phyloP scores from a whole-genome alignment of 208 protist genomes.

The Leishmania arabica region DNA sequence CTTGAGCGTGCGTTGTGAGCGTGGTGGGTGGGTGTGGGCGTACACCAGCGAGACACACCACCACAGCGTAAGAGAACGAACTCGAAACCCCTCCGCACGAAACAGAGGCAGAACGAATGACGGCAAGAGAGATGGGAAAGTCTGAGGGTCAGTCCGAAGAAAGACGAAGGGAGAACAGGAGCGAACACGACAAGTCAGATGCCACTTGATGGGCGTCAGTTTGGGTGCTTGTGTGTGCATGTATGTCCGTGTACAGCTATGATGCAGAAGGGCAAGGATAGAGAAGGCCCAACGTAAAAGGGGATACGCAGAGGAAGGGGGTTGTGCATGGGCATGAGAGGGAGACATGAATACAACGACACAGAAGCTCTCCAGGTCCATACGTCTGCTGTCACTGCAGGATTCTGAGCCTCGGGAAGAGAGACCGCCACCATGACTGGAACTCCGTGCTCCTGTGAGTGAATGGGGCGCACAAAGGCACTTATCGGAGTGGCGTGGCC shows the following conservation, averaged over 20 bases:
- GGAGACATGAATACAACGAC: neutral
- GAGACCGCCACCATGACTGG: neutral
- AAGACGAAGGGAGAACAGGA: neutral
- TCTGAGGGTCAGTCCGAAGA: neutral
- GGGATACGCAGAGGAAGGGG: neutral
- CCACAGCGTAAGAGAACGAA: neutral
- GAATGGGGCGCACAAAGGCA: neutral
- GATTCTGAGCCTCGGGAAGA: neutral
- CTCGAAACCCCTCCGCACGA: neutral
- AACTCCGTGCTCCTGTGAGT: neutral
- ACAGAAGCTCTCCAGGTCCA: neutral
- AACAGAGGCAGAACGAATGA: neutral
- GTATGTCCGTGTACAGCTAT: neutral
- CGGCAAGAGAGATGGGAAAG: neutral
- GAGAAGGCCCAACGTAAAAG: neutral
- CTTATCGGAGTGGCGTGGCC: neutral
- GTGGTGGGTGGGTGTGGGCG: neutral
- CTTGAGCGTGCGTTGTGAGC: neutral
- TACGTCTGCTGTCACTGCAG: neutral
- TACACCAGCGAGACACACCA: neutral
- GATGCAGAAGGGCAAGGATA: neutral
- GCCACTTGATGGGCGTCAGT: neutral
- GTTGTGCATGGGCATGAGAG: neutral
- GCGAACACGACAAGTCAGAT: neutral
- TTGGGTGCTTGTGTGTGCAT: neutral